phyloP scores from a whole-genome alignment of 2,329 filamentous ascomycete genomes.

The Penicillium palitans region DNA sequence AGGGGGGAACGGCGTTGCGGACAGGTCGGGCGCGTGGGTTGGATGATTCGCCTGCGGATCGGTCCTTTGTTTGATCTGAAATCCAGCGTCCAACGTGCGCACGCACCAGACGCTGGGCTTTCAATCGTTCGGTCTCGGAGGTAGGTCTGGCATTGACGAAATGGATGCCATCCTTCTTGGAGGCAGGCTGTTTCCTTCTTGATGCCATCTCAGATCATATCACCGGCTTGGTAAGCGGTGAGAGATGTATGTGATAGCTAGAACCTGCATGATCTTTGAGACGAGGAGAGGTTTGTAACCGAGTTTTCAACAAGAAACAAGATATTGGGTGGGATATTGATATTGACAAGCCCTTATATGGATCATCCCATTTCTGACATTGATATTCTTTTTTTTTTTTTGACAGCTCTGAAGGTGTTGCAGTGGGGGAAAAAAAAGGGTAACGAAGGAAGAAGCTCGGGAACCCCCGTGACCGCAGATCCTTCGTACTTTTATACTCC shows the following conservation, averaged over 20 bases:
- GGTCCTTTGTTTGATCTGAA: slow-evolving; percentile 37
- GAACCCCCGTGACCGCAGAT: slow-evolving; percentile 7
- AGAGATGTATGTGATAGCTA: not conserved
- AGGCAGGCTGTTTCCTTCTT: slow-evolving; percentile 19
- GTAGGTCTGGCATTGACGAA: slow-evolving; percentile 38
- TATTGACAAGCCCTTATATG: not conserved
- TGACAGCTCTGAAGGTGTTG: not conserved
- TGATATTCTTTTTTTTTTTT: not conserved
- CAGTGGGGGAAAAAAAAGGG: not conserved
- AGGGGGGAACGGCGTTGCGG: not conserved
- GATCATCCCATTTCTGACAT: not conserved
- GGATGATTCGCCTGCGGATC: slow-evolving; percentile 15
- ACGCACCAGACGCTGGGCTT: slow-evolving; percentile 33
- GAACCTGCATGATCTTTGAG: not conserved
- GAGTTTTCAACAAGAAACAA: not conserved
- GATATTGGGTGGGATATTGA: not conserved
- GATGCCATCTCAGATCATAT: slow-evolving; percentile 25
- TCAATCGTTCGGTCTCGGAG: slow-evolving; percentile 30
- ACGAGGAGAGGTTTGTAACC: not conserved
- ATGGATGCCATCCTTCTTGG: slow-evolving; percentile 31
- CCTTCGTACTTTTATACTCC: not conserved
- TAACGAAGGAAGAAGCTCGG: not conserved
- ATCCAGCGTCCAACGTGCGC: slow-evolving; percentile 41
- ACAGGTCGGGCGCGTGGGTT: not conserved
- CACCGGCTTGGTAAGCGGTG: not conserved